phyloP scores from a whole-genome alignment of 805 yeast genomes.

The Nakazawaea molendinolei region DNA sequence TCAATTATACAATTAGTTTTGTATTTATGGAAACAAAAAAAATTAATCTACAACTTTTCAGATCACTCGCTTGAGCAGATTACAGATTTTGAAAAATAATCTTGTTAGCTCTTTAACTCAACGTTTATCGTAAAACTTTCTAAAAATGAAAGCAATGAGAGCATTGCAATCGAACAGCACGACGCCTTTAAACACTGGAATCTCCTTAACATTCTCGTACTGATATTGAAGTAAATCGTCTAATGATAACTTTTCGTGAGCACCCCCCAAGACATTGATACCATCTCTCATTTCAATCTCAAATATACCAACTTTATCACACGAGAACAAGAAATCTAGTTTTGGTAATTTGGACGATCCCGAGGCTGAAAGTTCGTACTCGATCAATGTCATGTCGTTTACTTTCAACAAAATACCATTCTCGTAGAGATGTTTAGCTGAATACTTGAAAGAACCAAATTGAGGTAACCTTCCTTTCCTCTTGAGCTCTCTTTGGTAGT shows the following conservation, averaged over 20 bases:
- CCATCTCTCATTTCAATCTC: conserved; percentile 72
- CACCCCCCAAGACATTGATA: conserved; percentile 56
- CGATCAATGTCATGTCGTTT: conserved; percentile 35
- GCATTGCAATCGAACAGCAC: conserved; percentile 64
- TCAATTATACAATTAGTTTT: too few relatives aligned
- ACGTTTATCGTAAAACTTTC: conserved; percentile 63
- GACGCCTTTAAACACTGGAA: conserved; percentile 60
- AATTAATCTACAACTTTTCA: too few relatives aligned
- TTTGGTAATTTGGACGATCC: conserved; percentile 51
- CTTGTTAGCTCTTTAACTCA: too few relatives aligned
- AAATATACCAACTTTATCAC: conserved; percentile 68
- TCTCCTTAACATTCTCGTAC: conserved; percentile 51
- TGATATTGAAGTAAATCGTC: conserved; percentile 70
- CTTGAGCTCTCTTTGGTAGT: conserved; percentile 65
- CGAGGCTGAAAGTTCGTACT: conserved; percentile 6
- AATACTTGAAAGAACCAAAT: conserved; percentile 73
- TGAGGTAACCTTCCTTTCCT: conserved; percentile 60
- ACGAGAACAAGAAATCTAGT: conserved; percentile 66
- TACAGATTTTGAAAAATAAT: too few relatives aligned
- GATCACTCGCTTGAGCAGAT: too few relatives aligned
- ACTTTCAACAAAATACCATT: conserved; percentile 59
- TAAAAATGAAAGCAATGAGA: conserved; percentile 62
- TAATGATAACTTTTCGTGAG: conserved; percentile 51
- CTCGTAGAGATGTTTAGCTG: conserved; percentile 69
- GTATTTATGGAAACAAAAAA: too few relatives aligned